These are phyloP conservation scores for Amylostereum areolatum DNA, from an alignment of 1,284 basidiomycete species.

Conservation along the genomic window DNA sequence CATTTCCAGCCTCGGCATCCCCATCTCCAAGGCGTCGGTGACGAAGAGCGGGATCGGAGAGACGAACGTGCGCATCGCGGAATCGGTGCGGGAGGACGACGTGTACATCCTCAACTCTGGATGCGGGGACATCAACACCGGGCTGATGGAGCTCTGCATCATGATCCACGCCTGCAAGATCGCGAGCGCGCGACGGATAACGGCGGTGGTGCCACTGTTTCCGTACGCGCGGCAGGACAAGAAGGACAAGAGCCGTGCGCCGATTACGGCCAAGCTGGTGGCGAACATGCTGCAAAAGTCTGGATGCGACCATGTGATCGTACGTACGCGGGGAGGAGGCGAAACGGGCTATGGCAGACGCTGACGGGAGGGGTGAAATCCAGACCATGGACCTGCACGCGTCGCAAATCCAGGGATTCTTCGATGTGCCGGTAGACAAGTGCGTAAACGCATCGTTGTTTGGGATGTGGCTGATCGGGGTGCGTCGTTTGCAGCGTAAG, in stretches of 20 bases:
- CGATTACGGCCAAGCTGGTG: constrained; percentile 97
- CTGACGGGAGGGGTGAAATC: no score
- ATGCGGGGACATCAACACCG: constrained; percentile 81
- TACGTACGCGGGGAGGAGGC: constrained; percentile 38
- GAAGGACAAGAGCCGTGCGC: constrained; percentile 98
- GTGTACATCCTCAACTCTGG: constrained; percentile 99
- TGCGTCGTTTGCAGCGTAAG: constrained; percentile 40
- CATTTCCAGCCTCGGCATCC: constrained; percentile 68
- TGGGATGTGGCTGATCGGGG: constrained; percentile 9
- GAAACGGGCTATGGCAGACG: not conserved
- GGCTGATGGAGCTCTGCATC: constrained; percentile 95
- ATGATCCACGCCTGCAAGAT: constrained; percentile 99
- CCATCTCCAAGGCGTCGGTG: constrained; percentile 81
- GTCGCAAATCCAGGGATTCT: constrained; percentile 99
- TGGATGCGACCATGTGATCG: constrained; percentile 98
- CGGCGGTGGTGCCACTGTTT: constrained; percentile 92
- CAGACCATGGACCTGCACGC: constrained; percentile 98
- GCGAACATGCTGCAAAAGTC: constrained; percentile 99
- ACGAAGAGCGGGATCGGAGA: constrained; percentile 90
- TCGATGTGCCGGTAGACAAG: constrained; percentile 99
- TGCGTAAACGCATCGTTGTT: constrained; percentile 54
- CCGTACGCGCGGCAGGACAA: constrained; percentile 98
- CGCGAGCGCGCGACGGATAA: constrained; percentile 92
- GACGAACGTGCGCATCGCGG: constrained; percentile 86
- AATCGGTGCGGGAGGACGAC: constrained; percentile 97